phyloP scores from a whole-genome alignment of 176 grass and related monocot species.

The Puya raimondii region DNA sequence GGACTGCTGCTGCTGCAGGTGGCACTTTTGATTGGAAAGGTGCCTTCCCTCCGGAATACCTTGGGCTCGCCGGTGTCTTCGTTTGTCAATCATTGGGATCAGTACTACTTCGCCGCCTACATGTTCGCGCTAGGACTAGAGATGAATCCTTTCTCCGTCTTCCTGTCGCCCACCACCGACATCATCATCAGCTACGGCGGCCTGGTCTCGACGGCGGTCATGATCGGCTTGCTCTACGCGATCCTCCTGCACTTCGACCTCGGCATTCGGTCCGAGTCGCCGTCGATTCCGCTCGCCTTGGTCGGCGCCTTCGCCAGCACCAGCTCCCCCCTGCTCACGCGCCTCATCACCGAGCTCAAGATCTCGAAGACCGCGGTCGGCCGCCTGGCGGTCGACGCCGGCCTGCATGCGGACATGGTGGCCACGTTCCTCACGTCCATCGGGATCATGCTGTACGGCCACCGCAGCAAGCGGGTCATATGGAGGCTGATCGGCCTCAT shows the following conservation, averaged over 20 bases:
- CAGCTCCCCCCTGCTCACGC: conserved; percentile 51
- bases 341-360: conserved; percentile 65
- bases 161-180: conserved; percentile 28
- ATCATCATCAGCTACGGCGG: conserved; percentile 50
- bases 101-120: conserved; percentile 43
- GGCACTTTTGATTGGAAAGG: neutral
- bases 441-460: conserved; percentile 8
- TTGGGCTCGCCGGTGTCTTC: neutral
- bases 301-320: conserved; percentile 36
- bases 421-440: conserved; percentile 50
- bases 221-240: conserved; percentile 35
- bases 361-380: conserved; percentile 63
- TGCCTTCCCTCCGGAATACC: neutral
- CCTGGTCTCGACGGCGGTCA: conserved; percentile 32
- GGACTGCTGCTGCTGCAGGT: neutral
- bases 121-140: conserved; percentile 69
- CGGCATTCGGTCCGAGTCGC: conserved; percentile 29
- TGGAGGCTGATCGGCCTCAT: conserved; percentile 23
- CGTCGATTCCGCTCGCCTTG: conserved; percentile 40
- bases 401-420: conserved; percentile 52
- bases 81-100: too few species aligned
- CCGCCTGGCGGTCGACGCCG: conserved; percentile 44
- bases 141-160: conserved; percentile 54
- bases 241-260: conserved; percentile 14
- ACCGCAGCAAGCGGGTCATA: conserved; percentile 11